Evolutionary conservation across 805 yeast genomes (phyloP).

Genomic region (Wilhelminamyces savonicus): DNA sequence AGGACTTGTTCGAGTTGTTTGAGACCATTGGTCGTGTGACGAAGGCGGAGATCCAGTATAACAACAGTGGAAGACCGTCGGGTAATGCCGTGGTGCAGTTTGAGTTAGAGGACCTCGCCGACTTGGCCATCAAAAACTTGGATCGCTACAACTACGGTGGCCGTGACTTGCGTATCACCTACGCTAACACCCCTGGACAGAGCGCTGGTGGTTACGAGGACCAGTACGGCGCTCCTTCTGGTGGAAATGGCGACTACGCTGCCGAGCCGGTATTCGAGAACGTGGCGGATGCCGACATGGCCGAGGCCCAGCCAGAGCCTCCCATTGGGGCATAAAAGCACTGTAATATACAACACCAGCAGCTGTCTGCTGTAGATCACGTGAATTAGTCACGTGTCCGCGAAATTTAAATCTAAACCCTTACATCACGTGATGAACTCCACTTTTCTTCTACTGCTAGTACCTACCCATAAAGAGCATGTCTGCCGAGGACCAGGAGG

Average conservation of each 20-base stretch:
- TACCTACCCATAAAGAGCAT: too few relatives aligned
- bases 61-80: conserved; percentile 55
- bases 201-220: background rate
- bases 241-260: conserved; percentile 4
- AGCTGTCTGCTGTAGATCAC: too few relatives aligned
- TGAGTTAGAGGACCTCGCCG: conserved; percentile 60
- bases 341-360: too few relatives aligned
- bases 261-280: background rate
- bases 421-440: too few relatives aligned
- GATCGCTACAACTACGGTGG: conserved; percentile 82
- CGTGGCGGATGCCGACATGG: too few relatives aligned
- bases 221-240: conserved; percentile 1
- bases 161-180: conserved; percentile 62
- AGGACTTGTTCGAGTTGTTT: conserved; percentile 79
- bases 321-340: too few relatives aligned
- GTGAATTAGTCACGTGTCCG: too few relatives aligned
- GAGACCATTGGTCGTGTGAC: conserved; percentile 74
- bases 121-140: conserved; percentile 66
- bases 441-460: too few relatives aligned
- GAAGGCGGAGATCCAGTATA: conserved; percentile 68
- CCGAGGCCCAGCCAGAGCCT: too few relatives aligned
- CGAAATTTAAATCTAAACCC: too few relatives aligned
- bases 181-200: conserved; percentile 48
- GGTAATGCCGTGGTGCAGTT: conserved; percentile 87
- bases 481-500: too few relatives aligned